Percentiles rank a stretch among this genome's conserved stretches.
Evolutionary conservation across 2,329 filamentous ascomycete species (phyloP).

Genomic region (Fusarium hainanense): DNA sequence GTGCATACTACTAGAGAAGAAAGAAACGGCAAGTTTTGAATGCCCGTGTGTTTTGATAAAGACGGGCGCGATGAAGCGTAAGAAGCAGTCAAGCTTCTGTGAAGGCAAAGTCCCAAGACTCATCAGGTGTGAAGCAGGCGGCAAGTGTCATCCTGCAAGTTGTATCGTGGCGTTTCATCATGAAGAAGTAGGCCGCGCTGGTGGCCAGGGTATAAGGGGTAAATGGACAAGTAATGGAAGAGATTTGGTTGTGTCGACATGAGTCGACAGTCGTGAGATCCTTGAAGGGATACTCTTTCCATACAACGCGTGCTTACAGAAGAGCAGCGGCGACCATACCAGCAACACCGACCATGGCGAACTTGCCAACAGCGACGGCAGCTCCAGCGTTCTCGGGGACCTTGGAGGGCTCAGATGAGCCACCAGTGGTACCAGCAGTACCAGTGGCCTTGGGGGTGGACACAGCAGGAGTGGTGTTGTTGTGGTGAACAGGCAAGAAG

Average conservation of each 20-base stretch:
- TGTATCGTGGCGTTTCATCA: slow-evolving; percentile 46
- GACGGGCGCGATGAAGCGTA: slow-evolving; percentile 45
- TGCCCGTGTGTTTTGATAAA: slow-evolving; percentile 30
- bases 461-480: slow-evolving; percentile 45
- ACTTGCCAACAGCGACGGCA: slow-evolving; percentile 56
- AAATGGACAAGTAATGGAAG: slow-evolving; percentile 38
- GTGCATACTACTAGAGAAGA: slow-evolving; percentile 39
- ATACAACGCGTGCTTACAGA: slow-evolving; percentile 55
- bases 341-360: slow-evolving; percentile 62
- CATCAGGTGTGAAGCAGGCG: slow-evolving; percentile 42
- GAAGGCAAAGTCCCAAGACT: slow-evolving; percentile 41
- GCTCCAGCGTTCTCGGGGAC: slow-evolving; percentile 57
- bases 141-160: slow-evolving; percentile 38
- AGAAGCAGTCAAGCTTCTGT: slow-evolving; percentile 44
- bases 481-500: slow-evolving; percentile 41
- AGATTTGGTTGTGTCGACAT: slow-evolving; percentile 32
- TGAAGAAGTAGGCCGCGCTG: slow-evolving; percentile 36
- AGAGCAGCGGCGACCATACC: slow-evolving; percentile 63
- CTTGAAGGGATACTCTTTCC: slow-evolving; percentile 3
- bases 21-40: slow-evolving; percentile 41
- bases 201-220: slow-evolving; percentile 31
- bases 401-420: slow-evolving; percentile 48
- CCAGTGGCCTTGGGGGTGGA: slow-evolving; percentile 37
- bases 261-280: slow-evolving; percentile 29
- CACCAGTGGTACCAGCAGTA: slow-evolving; percentile 39